Conservation (phyloP, 768 basidiomycete species). For the Naganishia vishniacii region DNA sequence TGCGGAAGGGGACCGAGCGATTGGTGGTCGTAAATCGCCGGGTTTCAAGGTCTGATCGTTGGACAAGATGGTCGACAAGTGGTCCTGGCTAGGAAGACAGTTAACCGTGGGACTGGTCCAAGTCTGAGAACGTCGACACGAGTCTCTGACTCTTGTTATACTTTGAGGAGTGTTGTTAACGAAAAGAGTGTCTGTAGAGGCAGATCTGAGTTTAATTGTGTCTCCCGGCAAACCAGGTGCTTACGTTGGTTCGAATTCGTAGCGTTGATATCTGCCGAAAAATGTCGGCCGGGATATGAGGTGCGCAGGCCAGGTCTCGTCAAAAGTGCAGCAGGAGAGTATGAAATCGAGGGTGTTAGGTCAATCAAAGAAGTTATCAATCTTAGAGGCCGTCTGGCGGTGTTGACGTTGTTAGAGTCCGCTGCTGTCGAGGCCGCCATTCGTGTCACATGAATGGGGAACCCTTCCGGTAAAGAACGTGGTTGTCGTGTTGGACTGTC, state of each 20-base stretch:
- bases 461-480: conserved; percentile 4
- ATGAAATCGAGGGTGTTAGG: neutral
- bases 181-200: neutral
- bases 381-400: neutral
- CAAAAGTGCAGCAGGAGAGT: conserved; percentile 10
- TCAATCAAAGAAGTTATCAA: conserved; percentile 2
- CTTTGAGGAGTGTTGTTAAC: neutral
- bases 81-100: neutral
- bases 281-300: neutral
- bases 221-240: too few species aligned
- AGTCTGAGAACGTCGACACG: conserved; percentile 3
- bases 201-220: too few species aligned
- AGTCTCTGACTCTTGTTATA: neutral
- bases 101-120: conserved; percentile 1
- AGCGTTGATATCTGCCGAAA: too few species aligned
- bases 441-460: neutral
- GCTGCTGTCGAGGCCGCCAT: neutral
- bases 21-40: neutral
- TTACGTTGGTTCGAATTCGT: too few species aligned
- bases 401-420: neutral
- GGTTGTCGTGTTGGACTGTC: conserved; percentile 14
- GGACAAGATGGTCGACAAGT: neutral
- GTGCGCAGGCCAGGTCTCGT: neutral
- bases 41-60: neutral
- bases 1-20: conserved; percentile 6